Evolutionary conservation across 1,139 yeast genomes (phyloP).

Genomic region (Pneumocystis wakefieldiae): DNA sequence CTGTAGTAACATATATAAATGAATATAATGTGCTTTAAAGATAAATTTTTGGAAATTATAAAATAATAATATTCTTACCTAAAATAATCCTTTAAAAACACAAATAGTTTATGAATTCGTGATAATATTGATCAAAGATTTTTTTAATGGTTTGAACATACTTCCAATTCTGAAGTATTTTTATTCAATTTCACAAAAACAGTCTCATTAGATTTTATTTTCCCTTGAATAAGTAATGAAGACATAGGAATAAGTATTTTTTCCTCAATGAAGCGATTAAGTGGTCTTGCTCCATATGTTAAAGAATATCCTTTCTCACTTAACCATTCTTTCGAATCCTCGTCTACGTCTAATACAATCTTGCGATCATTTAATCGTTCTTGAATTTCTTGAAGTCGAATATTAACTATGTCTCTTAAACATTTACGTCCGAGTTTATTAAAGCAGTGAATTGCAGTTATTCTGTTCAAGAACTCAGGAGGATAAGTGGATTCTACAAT

Average conservation of each 20-base stretch:
- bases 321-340: conserved; percentile 53
- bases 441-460: conserved; percentile 81
- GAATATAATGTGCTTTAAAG: background rate
- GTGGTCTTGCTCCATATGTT: conserved; percentile 86
- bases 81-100: background rate
- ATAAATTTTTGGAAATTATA: too few relatives aligned
- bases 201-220: conserved; percentile 52
- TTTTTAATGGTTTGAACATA: background rate
- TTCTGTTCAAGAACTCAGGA: conserved; percentile 86
- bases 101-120: background rate
- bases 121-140: background rate
- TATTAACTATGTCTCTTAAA: conserved; percentile 63
- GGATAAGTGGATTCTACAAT: conserved; percentile 61
- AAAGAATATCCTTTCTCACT: conserved; percentile 82
- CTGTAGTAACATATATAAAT: background rate
- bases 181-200: conserved; percentile 29
- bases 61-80: background rate
- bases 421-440: conserved; percentile 69
- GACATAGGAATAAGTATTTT: conserved; percentile 76
- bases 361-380: conserved; percentile 68
- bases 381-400: conserved; percentile 64
- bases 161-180: background rate
- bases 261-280: conserved; percentile 78
- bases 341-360: conserved; percentile 44
- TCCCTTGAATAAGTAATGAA: conserved; percentile 59